Conservation (phyloP, 192 early-diverging fungal species). For the Entophlyctis luteolus region DNA sequence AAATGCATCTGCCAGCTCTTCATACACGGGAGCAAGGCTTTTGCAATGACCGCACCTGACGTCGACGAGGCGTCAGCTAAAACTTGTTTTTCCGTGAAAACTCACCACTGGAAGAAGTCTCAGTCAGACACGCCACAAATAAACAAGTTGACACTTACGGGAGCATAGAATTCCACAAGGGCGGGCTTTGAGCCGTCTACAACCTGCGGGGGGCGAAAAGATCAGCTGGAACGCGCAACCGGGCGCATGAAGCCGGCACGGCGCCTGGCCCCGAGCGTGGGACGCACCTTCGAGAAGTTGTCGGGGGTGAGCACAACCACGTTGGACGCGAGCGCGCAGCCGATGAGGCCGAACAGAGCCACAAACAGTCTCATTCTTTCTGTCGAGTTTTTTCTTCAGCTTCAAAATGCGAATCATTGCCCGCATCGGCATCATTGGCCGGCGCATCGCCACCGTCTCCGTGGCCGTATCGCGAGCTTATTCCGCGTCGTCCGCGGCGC, state of each 20-base stretch:
- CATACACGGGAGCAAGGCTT: slow-evolving; percentile 55
- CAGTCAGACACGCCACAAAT: neutral
- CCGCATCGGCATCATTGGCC: too few species aligned
- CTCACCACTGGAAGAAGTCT: slow-evolving; percentile 5
- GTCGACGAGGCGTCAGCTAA: neutral
- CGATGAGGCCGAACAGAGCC: neutral
- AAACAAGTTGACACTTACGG: slow-evolving; percentile 36
- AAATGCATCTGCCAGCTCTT: slow-evolving; percentile 76
- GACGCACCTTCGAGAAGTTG: slow-evolving; percentile 55
- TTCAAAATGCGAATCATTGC: too few species aligned
- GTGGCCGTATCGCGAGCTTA: too few species aligned
- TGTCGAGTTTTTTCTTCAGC: too few species aligned
- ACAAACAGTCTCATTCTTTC: too few species aligned
- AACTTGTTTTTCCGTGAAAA: neutral
- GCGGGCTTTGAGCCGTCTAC: slow-evolving; percentile 73
- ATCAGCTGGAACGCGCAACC: neutral
- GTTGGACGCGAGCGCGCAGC: slow-evolving; percentile 12
- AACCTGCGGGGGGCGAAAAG: neutral
- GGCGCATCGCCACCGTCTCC: too few species aligned
- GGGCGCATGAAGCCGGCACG: too few species aligned
- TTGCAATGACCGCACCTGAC: slow-evolving; percentile 80
- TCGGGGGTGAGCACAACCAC: slow-evolving; percentile 53
- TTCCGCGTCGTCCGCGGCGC: neutral
- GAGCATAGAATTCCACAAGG: slow-evolving; percentile 85
- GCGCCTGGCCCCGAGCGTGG: neutral